A percentile compares a stretch with the other conserved stretches of the same genome.
These are phyloP conservation scores for Ceratocystis smalleyi DNA, from an alignment of 2,329 filamentous ascomycete genomes.

Conservation along the genomic window DNA sequence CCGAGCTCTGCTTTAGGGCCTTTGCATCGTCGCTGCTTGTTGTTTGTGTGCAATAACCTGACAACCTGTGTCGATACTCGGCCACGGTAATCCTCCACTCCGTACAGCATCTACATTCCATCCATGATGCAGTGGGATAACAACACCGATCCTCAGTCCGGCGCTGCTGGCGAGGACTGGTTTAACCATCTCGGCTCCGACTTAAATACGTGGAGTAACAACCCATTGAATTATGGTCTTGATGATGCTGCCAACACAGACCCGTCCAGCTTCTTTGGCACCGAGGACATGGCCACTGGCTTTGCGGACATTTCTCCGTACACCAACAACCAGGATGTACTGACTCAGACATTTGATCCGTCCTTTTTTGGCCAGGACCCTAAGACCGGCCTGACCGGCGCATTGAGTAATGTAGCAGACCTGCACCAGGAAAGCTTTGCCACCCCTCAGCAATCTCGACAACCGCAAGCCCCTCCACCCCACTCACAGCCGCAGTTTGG, in stretches of 20 bases:
- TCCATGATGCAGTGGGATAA: constrained; percentile 10
- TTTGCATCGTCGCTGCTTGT: not conserved
- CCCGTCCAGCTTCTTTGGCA: not conserved
- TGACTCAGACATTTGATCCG: constrained; percentile 8
- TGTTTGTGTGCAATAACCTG: too few relatives aligned
- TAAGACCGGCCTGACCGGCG: constrained; percentile 6
- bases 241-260: not conserved
- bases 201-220: not conserved
- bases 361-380: constrained; percentile 8
- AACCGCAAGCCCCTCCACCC: too few relatives aligned
- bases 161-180: constrained; percentile 4
- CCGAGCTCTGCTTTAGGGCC: not conserved
- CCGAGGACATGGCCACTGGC: not conserved
- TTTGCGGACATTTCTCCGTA: not conserved
- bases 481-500: not conserved
- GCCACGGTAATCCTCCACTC: not conserved
- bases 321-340: not conserved
- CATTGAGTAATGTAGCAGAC: constrained; percentile 10
- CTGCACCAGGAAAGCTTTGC: constrained; percentile 9
- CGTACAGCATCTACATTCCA: not conserved
- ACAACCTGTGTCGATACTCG: too few relatives aligned
- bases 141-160: not conserved
- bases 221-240: constrained; percentile 1
- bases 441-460: not conserved
- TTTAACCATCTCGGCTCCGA: constrained; percentile 2